phyloP scores from a whole-genome alignment of 345 rosid genomes.

The Boechera divaricarpa region DNA sequence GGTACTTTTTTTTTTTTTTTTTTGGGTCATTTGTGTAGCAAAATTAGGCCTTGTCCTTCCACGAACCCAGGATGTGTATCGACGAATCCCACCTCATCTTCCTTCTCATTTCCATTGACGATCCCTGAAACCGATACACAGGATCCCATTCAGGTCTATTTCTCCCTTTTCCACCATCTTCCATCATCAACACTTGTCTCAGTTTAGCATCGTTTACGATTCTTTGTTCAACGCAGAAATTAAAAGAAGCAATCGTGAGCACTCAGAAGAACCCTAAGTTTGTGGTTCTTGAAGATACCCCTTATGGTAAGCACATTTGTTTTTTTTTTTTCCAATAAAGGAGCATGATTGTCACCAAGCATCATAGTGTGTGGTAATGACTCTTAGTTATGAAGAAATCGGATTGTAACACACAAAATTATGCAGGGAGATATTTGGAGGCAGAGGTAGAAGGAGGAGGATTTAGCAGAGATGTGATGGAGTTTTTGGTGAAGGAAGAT shows the following conservation, averaged over 20 bases:
- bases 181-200: not conserved
- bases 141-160: constrained; percentile 62
- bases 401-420: not conserved
- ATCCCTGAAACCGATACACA: constrained; percentile 60
- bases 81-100: constrained; percentile 87
- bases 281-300: constrained; percentile 64
- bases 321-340: not conserved
- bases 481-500: constrained; percentile 82
- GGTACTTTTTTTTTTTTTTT: not conserved
- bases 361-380: not conserved
- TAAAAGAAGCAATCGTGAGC: constrained; percentile 68
- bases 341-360: not conserved
- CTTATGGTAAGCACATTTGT: constrained; percentile 51
- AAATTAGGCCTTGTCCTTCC: constrained; percentile 91
- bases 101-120: constrained; percentile 72
- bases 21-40: constrained; percentile 48
- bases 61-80: constrained; percentile 87
- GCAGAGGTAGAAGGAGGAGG: constrained; percentile 88
- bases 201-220: not conserved
- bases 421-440: constrained; percentile 69
- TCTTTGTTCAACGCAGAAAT: constrained; percentile 50
- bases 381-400: not conserved
- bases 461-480: constrained; percentile 72
- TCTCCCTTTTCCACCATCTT: not conserved
- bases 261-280: constrained; percentile 78